Evolutionary conservation across 805 yeast species (phyloP).

Genomic region (Brettanomyces nanus): DNA sequence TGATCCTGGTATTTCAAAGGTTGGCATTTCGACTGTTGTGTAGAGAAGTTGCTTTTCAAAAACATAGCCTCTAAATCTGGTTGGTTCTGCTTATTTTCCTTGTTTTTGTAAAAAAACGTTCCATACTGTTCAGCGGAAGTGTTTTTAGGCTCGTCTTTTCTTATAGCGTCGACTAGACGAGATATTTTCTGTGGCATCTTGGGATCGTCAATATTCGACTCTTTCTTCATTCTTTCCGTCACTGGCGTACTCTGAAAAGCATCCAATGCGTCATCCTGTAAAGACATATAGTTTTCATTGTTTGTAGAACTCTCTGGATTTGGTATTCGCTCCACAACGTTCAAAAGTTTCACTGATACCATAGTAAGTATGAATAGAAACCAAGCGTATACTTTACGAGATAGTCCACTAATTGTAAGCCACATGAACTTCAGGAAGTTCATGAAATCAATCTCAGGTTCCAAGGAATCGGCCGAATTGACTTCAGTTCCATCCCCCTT

Average conservation of each 20-base stretch:
- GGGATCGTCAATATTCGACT: neutral
- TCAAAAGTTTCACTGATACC: constrained; percentile 9
- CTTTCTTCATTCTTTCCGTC: constrained; percentile 1
- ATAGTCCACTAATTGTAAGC: constrained; percentile 13
- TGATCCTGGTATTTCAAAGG: neutral
- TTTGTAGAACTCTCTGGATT: too few relatives aligned
- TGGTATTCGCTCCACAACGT: constrained; percentile 17
- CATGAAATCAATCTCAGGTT: constrained; percentile 14
- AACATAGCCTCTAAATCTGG: neutral
- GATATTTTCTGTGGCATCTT: neutral
- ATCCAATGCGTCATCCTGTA: neutral
- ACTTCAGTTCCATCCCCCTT: neutral
- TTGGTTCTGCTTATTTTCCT: neutral
- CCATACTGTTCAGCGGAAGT: constrained; percentile 17
- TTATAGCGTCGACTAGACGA: neutral
- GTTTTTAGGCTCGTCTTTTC: neutral
- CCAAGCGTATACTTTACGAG: constrained; percentile 20
- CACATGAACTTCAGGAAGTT: constrained; percentile 17
- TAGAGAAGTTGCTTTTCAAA: too few relatives aligned
- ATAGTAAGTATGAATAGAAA: constrained; percentile 13
- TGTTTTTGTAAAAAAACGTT: constrained; percentile 16
- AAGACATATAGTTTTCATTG: neutral
- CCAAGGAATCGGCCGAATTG: neutral
- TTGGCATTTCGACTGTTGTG: neutral
- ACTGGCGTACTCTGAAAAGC: constrained; percentile 3